These are phyloP conservation scores for Inonotus hispidus DNA, from an alignment of 1,284 basidiomycete genomes.

Conservation along the genomic window DNA sequence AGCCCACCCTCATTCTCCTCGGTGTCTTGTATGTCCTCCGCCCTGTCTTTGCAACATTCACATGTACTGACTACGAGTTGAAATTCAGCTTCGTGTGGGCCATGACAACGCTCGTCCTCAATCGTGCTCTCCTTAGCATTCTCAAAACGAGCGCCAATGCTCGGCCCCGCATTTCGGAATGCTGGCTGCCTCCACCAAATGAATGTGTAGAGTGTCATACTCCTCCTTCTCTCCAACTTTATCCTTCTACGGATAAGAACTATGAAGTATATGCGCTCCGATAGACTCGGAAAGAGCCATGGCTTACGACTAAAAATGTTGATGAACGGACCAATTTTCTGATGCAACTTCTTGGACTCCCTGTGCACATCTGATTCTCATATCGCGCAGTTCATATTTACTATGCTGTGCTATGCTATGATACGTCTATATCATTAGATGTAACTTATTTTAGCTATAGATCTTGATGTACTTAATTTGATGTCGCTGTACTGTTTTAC, in stretches of 20 bases:
- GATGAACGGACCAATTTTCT: background rate
- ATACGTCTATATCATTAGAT: background rate
- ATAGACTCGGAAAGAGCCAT: background rate
- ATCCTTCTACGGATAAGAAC: background rate
- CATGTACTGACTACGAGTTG: background rate
- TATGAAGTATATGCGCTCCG: background rate
- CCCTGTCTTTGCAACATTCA: background rate
- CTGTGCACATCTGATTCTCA: background rate
- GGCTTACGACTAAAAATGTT: background rate
- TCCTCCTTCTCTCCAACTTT: background rate
- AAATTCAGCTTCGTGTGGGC: slow-evolving; percentile 16
- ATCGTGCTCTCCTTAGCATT: slow-evolving; percentile 18
- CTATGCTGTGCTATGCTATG: background rate
- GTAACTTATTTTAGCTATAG: background rate
- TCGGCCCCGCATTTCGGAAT: background rate
- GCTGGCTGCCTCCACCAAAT: background rate
- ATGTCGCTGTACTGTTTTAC: no score
- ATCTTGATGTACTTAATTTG: background rate
- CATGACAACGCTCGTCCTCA: slow-evolving; percentile 17
- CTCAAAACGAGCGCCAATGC: slow-evolving; percentile 2
- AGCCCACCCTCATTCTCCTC: slow-evolving; percentile 4
- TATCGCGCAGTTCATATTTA: background rate
- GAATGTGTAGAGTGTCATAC: no score
- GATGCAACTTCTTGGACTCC: background rate
- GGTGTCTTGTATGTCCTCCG: slow-evolving; percentile 1